These are phyloP conservation scores for Albatrellus ellisii DNA, from an alignment of 768 basidiomycete genomes.

Conservation along the genomic window DNA sequence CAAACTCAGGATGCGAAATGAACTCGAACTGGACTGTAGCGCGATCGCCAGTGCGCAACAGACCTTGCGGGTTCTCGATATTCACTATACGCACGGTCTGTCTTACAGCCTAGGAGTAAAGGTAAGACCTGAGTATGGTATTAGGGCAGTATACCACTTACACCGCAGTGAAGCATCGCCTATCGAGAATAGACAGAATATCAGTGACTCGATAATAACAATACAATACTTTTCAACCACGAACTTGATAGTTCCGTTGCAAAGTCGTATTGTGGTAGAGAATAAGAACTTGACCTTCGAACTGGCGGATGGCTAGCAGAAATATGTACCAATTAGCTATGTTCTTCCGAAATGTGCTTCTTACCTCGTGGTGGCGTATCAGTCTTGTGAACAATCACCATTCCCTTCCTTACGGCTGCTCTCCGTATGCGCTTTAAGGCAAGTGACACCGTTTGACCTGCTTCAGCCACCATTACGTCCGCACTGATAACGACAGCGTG, in stretches of 20 bases:
- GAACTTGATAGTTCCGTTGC: constrained; percentile 82
- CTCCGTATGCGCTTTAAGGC: constrained; percentile 84
- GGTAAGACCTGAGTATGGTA: not conserved
- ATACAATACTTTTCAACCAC: too few species aligned
- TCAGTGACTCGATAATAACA: constrained; percentile 3
- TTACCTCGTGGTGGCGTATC: constrained; percentile 68
- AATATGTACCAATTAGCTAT: not conserved
- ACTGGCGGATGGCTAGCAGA: constrained; percentile 55
- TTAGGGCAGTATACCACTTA: constrained; percentile 20
- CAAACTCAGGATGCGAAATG: constrained; percentile 80
- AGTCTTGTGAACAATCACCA: constrained; percentile 79
- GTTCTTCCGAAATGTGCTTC: constrained; percentile 6
- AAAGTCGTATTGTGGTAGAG: constrained; percentile 91
- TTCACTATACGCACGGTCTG: constrained; percentile 87
- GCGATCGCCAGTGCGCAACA: constrained; percentile 89
- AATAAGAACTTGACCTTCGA: constrained; percentile 90
- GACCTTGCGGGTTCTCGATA: constrained; percentile 82
- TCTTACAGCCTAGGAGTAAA: constrained; percentile 52
- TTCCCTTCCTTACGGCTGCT: constrained; percentile 79
- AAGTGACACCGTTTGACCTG: constrained; percentile 90
- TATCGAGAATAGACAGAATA: constrained; percentile 15
- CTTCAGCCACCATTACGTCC: constrained; percentile 73
- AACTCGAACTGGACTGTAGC: constrained; percentile 94
- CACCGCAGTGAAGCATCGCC: constrained; percentile 92
- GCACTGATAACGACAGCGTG: constrained; percentile 33